phyloP scores from a whole-genome alignment of 108 stramenopile species.

The Aureococcus anophagefferens region DNA sequence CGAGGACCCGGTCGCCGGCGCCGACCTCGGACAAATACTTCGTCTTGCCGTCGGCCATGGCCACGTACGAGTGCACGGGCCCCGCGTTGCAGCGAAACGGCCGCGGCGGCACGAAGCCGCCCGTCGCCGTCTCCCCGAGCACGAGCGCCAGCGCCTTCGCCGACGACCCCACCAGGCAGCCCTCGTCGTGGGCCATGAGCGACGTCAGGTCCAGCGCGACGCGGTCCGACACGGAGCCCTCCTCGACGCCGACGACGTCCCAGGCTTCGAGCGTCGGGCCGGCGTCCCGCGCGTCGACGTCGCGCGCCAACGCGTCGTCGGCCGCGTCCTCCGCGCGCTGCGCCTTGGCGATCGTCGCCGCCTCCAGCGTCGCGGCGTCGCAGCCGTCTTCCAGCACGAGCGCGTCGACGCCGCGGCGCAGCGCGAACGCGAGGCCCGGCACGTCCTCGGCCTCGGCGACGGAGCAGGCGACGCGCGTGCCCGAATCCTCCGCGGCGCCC shows the following conservation, averaged over 20 bases:
- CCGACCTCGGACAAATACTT: slow-evolving; percentile 35
- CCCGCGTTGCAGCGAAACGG: slow-evolving; percentile 34
- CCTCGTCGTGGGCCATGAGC: slow-evolving; percentile 5
- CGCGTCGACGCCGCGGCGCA: neutral
- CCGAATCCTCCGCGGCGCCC: neutral
- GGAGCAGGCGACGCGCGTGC: neutral
- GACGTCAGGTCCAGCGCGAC: neutral
- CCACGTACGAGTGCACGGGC: slow-evolving; percentile 30
- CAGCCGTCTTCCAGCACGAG: neutral
- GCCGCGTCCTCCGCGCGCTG: neutral
- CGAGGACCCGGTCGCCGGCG: slow-evolving; percentile 23
- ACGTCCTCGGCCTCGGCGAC: neutral
- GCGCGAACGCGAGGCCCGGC: neutral
- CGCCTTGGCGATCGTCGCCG: neutral
- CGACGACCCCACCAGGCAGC: slow-evolving; percentile 30
- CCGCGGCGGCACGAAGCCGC: slow-evolving; percentile 24
- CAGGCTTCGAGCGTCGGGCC: neutral
- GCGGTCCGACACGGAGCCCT: neutral
- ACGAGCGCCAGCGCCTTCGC: slow-evolving; percentile 29
- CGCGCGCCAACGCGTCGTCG: neutral
- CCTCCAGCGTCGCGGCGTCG: neutral
- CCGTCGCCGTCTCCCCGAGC: slow-evolving; percentile 19
- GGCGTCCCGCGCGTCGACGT: neutral
- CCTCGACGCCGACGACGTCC: neutral
- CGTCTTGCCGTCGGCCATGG: slow-evolving; percentile 19